Conservation (phyloP, 345 rosid species). For the Aquilaria sinensis region DNA sequence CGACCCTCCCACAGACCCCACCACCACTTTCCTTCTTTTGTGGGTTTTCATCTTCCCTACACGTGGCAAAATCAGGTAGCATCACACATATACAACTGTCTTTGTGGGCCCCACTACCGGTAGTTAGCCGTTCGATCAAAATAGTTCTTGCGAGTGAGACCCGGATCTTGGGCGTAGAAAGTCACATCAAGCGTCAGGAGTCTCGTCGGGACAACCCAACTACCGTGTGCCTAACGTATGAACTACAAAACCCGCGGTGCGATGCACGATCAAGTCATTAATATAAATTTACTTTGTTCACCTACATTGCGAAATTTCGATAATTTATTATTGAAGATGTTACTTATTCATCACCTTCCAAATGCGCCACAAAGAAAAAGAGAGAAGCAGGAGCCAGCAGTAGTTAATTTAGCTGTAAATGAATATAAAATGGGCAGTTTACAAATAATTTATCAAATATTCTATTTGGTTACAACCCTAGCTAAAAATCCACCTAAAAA, state of each 20-base stretch:
- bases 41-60: background rate
- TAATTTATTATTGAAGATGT: too few relatives aligned
- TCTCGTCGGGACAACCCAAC: slow-evolving; percentile 12
- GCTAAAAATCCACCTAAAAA: too few relatives aligned
- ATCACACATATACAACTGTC: background rate
- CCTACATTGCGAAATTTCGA: too few relatives aligned
- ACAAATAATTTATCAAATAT: too few relatives aligned
- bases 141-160: background rate
- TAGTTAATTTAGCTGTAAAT: too few relatives aligned
- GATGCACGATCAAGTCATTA: background rate
- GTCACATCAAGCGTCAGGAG: background rate
- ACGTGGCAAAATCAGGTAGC: slow-evolving; percentile 10
- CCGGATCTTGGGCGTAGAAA: background rate
- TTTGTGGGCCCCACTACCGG: background rate
- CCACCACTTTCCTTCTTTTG: background rate
- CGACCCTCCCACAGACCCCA: slow-evolving; percentile 10
- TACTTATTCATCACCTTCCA: too few relatives aligned
- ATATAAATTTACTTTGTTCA: too few relatives aligned
- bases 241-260: slow-evolving; percentile 17
- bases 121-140: background rate
- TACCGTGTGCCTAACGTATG: slow-evolving; percentile 12
- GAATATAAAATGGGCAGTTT: too few relatives aligned
- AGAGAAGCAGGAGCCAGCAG: too few relatives aligned
- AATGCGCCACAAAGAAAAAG: too few relatives aligned
- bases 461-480: too few relatives aligned